Conservation (phyloP, 2,329 filamentous ascomycete species). For the Cercospora zeina region DNA sequence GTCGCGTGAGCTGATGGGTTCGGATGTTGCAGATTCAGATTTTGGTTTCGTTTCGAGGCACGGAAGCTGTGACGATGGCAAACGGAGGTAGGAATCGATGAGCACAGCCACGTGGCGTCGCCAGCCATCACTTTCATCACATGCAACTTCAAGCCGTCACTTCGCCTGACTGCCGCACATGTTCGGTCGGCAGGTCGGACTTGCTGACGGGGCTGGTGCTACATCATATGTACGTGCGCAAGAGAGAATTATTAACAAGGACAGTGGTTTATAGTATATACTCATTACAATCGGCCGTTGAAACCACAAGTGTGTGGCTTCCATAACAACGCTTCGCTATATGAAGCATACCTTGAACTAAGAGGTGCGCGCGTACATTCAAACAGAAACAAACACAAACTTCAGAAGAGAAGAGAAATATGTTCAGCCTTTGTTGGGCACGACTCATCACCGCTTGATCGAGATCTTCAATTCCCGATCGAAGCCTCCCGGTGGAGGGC, state of each 20-base stretch:
- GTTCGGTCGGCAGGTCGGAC: background rate
- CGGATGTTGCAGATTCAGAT: conserved; percentile 1
- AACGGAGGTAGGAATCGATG: conserved; percentile 1
- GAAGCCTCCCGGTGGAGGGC: conserved; percentile 11
- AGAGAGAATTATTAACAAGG: background rate
- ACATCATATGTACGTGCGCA: background rate
- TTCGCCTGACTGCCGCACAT: background rate
- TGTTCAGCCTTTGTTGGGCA: background rate
- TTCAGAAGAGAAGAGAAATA: background rate
- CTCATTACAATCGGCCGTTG: background rate
- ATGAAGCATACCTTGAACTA: background rate
- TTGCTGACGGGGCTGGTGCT: background rate
- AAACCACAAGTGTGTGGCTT: background rate
- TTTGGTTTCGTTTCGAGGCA: conserved; percentile 9
- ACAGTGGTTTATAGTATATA: conserved; percentile 1
- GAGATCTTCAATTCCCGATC: conserved; percentile 21
- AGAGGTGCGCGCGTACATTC: background rate
- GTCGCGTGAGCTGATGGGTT: background rate
- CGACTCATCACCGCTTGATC: conserved; percentile 13
- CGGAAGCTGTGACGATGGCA: conserved; percentile 7
- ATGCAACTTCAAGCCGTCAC: background rate
- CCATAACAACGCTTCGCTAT: background rate
- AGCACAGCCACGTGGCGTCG: conserved; percentile 5
- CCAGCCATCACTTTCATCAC: background rate
- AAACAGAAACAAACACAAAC: background rate